A percentile compares a stretch with the other conserved stretches of the same genome.
phyloP scores from a whole-genome alignment of 495 filamentous ascomycete genomes.

The Poronia punctata region DNA sequence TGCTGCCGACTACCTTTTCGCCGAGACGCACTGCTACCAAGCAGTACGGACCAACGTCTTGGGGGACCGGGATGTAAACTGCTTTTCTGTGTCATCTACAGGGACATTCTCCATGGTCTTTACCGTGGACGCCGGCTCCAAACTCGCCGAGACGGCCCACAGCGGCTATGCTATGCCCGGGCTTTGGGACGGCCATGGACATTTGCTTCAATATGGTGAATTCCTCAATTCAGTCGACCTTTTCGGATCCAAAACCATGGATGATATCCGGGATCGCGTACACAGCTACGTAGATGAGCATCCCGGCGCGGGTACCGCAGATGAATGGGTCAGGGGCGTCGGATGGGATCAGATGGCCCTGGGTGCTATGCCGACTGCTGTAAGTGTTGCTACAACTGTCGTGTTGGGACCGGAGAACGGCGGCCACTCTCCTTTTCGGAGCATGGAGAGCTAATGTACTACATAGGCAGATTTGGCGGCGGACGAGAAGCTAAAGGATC shows the following conservation, averaged over 20 bases:
- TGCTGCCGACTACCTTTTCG: constrained; percentile 7
- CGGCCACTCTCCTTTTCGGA: not conserved
- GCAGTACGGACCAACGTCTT: constrained; percentile 30
- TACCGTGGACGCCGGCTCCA: constrained; percentile 4
- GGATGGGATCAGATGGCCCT: constrained; percentile 61
- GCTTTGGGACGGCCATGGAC: constrained; percentile 60
- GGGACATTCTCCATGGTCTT: constrained; percentile 30
- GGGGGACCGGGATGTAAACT: constrained; percentile 25
- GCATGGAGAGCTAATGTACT: constrained; percentile 12
- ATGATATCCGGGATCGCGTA: constrained; percentile 42
- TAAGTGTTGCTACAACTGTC: constrained; percentile 29
- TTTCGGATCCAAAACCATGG: constrained; percentile 45
- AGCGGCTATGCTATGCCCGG: constrained; percentile 49
- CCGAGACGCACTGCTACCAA: constrained; percentile 35
- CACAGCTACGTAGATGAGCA: constrained; percentile 35
- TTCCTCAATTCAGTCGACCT: constrained; percentile 54
- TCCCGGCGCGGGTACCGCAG: constrained; percentile 33
- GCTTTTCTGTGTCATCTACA: constrained; percentile 33
- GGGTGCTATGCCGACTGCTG: constrained; percentile 55
- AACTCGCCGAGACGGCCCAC: constrained; percentile 7
- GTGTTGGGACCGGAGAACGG: not conserved
- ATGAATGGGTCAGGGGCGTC: constrained; percentile 53
- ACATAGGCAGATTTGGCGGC: constrained; percentile 43
- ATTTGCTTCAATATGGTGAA: constrained; percentile 56
- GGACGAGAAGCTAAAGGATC: constrained; percentile 40